These are phyloP conservation scores for Amanita phalloides DNA, from an alignment of 768 basidiomycete genomes.

Conservation along the genomic window DNA sequence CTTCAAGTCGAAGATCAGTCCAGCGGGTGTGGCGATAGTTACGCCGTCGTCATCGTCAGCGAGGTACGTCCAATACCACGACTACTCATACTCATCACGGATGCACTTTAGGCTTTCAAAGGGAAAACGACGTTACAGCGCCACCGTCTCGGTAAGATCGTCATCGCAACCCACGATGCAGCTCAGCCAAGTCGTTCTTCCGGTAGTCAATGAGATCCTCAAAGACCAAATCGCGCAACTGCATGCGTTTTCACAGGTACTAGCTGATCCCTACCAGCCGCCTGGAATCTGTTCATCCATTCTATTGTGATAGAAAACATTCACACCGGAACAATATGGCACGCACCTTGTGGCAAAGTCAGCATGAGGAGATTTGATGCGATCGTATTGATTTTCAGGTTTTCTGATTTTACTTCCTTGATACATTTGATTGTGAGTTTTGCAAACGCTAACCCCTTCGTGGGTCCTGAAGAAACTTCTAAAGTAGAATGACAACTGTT, in stretches of 20 bases:
- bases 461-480: no score
- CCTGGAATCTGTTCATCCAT: not conserved
- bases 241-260: constrained; percentile 85
- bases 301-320: constrained; percentile 48
- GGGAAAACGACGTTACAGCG: constrained; percentile 72
- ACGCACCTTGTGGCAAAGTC: constrained; percentile 26
- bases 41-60: constrained; percentile 67
- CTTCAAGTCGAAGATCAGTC: constrained; percentile 72
- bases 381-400: no score
- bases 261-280: not conserved
- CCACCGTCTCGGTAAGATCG: constrained; percentile 52
- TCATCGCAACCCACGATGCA: not conserved
- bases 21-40: constrained; percentile 74
- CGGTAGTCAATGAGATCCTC: constrained; percentile 63
- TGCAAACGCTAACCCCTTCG: no score
- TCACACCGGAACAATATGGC: constrained; percentile 59
- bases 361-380: not conserved
- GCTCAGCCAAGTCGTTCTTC: not conserved
- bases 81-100: not conserved
- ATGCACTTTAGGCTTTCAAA: constrained; percentile 47
- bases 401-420: no score
- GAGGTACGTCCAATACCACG: constrained; percentile 31
- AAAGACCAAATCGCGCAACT: constrained; percentile 69
- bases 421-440: no score
- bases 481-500: no score